phyloP scores from a whole-genome alignment of 257 asterid species.

The Cinchona pubescens region DNA sequence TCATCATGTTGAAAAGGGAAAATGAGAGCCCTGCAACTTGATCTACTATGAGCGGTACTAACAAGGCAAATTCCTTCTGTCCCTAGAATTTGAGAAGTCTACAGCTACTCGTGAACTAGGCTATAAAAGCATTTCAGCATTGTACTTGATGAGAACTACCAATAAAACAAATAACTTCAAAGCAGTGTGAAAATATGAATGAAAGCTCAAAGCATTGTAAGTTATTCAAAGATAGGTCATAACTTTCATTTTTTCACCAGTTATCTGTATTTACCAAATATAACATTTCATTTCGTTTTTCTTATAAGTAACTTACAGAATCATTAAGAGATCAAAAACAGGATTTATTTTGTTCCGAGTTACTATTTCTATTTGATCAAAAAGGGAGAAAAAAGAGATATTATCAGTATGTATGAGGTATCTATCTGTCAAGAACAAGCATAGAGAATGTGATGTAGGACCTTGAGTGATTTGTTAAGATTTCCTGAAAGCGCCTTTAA shows the following conservation, averaged over 20 bases:
- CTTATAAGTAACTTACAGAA: background rate
- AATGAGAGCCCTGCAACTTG: background rate
- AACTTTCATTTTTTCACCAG: background rate
- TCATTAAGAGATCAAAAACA: background rate
- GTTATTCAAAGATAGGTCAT: background rate
- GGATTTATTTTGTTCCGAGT: background rate
- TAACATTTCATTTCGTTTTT: background rate
- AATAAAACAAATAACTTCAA: background rate
- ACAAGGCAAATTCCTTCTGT: background rate
- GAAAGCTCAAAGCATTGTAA: background rate
- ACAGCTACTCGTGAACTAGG: background rate
- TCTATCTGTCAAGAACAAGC: background rate
- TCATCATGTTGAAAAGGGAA: background rate
- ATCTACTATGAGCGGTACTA: background rate
- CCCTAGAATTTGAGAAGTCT: background rate
- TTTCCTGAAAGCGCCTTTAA: conserved; percentile 70
- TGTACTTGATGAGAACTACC: background rate
- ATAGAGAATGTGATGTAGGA: conserved; percentile 2
- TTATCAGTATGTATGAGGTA: background rate
- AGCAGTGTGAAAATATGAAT: background rate
- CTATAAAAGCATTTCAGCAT: background rate
- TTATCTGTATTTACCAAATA: background rate
- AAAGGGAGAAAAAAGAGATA: too few relatives aligned
- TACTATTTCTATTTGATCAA: too few relatives aligned
- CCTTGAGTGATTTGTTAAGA: conserved; percentile 59